Evolutionary conservation across 345 rosid genomes (phyloP), one percentile per base, ranked within the genome.

Genomic region (Adansonia digitata): DNA sequence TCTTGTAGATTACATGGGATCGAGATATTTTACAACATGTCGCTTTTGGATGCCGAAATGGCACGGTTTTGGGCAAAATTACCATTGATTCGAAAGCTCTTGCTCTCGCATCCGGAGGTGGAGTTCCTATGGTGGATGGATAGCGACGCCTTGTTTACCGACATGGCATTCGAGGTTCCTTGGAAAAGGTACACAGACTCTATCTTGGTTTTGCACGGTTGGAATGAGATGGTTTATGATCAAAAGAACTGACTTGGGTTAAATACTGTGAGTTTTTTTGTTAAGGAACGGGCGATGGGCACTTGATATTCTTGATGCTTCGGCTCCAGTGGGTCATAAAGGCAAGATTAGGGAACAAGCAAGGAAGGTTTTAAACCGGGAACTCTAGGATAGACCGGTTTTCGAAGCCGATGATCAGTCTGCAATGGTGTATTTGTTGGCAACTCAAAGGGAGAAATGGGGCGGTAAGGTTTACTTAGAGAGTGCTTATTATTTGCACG

Each of bases 351-450:
- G 63, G 63, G 63, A 57, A 57, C 35, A 57, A 57, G 63, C 63
- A 26, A 35, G 63, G 35, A 57, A 57, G 63, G 63, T 57, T 57
- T 27, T 57, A 18, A 57, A 35, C 37, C 37, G 37, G 31, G 63
- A 57, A 27, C 63, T 57, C 27, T 26, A 57, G 37, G 14, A 57
- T 27, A 26, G 63, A 14, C 63, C 63, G 0, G 63, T 57, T 27
- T 57, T 57, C n/a, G 63, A 57, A 57, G 63, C 63, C 14, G 63
- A 57, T 57, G 63, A 57, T 57, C 63, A 57, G 63, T 57, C 63
- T 57, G 63, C 63, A 26, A 57, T 57, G 63, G 63, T 57, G 8
- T 57, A 57, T 57, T 12, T 57, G 35, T 57, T 57, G 63, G 63
- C 63, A 12, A 57, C 63, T 57, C 37, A 57, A 27, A 57, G 18